Percentiles rank a stretch among this genome's conserved stretches.
Conservation (phyloP, 441 rosid species). For the Gossypium trilobum region DNA sequence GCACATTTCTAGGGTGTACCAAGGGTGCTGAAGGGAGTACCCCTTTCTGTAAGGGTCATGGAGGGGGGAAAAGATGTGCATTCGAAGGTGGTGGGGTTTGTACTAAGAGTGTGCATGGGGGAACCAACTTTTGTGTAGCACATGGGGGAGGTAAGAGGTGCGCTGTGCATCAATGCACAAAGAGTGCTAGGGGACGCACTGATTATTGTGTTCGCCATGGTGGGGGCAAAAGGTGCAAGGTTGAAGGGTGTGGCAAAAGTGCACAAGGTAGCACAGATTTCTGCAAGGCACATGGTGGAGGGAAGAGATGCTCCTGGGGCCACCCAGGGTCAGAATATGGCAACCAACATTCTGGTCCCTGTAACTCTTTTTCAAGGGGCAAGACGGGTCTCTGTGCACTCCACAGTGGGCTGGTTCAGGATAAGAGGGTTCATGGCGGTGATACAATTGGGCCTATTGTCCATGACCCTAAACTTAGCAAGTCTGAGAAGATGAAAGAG, state of each 20-base stretch:
- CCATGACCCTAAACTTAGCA: slow-evolving; percentile 37
- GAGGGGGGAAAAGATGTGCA: slow-evolving; percentile 91
- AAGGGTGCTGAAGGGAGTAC: slow-evolving; percentile 99
- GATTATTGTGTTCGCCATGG: slow-evolving; percentile 94
- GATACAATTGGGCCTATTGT: slow-evolving; percentile 42
- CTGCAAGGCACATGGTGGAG: slow-evolving; percentile 99
- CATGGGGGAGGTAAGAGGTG: slow-evolving; percentile 99
- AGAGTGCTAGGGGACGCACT: slow-evolving; percentile 95
- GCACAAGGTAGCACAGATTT: slow-evolving; percentile 96
- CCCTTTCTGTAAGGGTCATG: slow-evolving; percentile 92
- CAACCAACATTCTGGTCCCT: slow-evolving; percentile 45
- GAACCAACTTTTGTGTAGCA: slow-evolving; percentile 92
- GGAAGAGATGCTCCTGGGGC: slow-evolving; percentile 91
- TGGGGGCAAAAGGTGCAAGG: slow-evolving; percentile 86
- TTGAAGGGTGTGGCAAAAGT: slow-evolving; percentile 81
- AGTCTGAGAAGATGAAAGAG: slow-evolving; percentile 48
- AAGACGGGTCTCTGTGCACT: slow-evolving; percentile 83
- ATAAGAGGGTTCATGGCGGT: slow-evolving; percentile 89
- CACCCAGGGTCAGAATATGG: slow-evolving; percentile 68
- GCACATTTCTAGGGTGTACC: slow-evolving; percentile 65
- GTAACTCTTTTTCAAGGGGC: slow-evolving; percentile 84
- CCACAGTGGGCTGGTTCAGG: slow-evolving; percentile 73
- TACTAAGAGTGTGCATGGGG: slow-evolving; percentile 94
- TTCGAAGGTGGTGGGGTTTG: slow-evolving; percentile 74
- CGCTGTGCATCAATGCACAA: slow-evolving; percentile 72